Evolutionary conservation across 352 stramenopile species (phyloP).

Genomic region (Phytophthora foliorum): DNA sequence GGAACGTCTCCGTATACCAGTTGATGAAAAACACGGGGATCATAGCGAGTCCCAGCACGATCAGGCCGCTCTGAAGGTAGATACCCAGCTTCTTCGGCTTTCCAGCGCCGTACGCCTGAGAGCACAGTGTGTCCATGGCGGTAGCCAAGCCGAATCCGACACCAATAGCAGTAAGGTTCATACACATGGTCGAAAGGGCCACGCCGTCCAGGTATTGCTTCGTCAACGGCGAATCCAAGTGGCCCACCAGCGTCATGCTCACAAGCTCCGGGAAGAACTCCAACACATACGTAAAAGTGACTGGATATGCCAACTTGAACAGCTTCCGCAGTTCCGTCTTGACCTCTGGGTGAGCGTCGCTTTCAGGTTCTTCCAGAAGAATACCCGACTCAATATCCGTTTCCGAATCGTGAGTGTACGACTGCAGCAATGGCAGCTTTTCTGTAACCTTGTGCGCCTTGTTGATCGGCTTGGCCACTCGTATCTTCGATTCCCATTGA

Average conservation of each 20-base stretch:
- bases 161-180: constrained; percentile 85
- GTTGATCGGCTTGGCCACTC: constrained; percentile 13
- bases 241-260: constrained; percentile 74
- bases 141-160: constrained; percentile 85
- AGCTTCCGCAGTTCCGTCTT: constrained; percentile 51
- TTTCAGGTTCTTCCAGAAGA: constrained; percentile 21
- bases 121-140: constrained; percentile 91
- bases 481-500: constrained; percentile 16
- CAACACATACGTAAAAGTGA: constrained; percentile 81
- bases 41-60: constrained; percentile 70
- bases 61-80: constrained; percentile 84
- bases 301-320: constrained; percentile 56
- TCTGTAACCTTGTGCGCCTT: constrained; percentile 44
- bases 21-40: constrained; percentile 77
- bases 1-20: constrained; percentile 72
- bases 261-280: constrained; percentile 78
- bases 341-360: constrained; percentile 23
- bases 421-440: constrained; percentile 48
- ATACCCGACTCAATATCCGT: constrained; percentile 37
- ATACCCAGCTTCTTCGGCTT: constrained; percentile 81
- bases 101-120: constrained; percentile 83
- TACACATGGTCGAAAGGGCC: constrained; percentile 78
- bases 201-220: constrained; percentile 82
- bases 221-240: constrained; percentile 71
- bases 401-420: constrained; percentile 23